Conservation (phyloP, 2,329 filamentous ascomycete species). For the Colletotrichum kahawae region DNA sequence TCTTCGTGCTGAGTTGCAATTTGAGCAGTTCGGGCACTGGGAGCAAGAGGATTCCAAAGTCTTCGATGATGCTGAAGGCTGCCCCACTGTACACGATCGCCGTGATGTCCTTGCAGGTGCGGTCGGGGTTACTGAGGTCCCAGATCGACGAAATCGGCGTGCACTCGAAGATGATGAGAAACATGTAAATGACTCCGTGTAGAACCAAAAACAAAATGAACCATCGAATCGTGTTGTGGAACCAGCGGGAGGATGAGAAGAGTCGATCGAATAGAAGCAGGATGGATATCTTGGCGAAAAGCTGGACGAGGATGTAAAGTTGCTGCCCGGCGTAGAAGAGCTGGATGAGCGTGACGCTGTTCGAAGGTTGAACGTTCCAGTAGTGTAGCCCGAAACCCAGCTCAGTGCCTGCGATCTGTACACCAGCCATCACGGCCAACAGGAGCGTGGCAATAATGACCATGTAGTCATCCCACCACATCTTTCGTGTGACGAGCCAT, state of each 20-base stretch:
- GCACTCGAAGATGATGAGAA: slow-evolving; percentile 24
- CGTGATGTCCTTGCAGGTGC: slow-evolving; percentile 1
- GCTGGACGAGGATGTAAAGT: slow-evolving; percentile 27
- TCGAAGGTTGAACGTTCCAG: slow-evolving; percentile 24
- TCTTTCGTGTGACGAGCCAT: neutral
- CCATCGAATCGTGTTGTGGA: slow-evolving; percentile 2
- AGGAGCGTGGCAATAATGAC: neutral
- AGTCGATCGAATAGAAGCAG: slow-evolving; percentile 26
- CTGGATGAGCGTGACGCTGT: neutral
- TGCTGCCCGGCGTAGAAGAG: slow-evolving; percentile 25
- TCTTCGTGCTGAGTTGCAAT: slow-evolving; percentile 6
- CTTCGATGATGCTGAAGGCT: slow-evolving; percentile 13
- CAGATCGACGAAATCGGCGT: slow-evolving; percentile 15
- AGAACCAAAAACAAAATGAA: slow-evolving; percentile 13
- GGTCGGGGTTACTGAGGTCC: neutral
- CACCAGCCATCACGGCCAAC: slow-evolving; percentile 13
- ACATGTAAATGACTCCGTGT: slow-evolving; percentile 22
- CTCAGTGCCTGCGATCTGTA: slow-evolving; percentile 16
- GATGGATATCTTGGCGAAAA: slow-evolving; percentile 28
- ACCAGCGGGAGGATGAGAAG: slow-evolving; percentile 4
- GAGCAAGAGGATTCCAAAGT: slow-evolving; percentile 12
- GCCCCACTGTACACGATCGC: slow-evolving; percentile 9
- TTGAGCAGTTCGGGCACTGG: slow-evolving; percentile 13
- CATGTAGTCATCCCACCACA: slow-evolving; percentile 23
- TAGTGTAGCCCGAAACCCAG: slow-evolving; percentile 26